These are phyloP conservation scores for Candida pseudofarinosa DNA, from an alignment of 805 yeast species.

Conservation along the genomic window DNA sequence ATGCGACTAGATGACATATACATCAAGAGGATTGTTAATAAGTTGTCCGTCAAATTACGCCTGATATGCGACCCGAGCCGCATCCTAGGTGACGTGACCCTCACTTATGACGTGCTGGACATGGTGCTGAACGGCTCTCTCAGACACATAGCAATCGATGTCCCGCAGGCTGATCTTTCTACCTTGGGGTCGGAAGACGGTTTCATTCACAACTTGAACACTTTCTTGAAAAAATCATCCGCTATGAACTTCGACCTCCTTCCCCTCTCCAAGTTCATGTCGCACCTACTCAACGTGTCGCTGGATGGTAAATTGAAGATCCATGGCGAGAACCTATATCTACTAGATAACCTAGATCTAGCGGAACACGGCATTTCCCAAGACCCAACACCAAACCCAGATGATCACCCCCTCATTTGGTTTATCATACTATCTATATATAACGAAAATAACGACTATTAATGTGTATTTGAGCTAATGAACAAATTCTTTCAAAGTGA, in stretches of 20 bases:
- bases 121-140: constrained; percentile 7
- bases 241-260: constrained; percentile 18
- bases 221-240: constrained; percentile 17
- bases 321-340: constrained; percentile 5
- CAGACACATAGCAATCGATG: constrained; percentile 17
- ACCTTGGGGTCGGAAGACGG: constrained; percentile 4
- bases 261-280: constrained; percentile 14
- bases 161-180: constrained; percentile 17
- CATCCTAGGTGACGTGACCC: constrained; percentile 7
- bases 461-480: not conserved
- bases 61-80: not conserved
- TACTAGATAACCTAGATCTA: not conserved
- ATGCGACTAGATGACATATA: constrained; percentile 4
- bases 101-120: constrained; percentile 3
- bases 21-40: constrained; percentile 6
- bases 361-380: not conserved
- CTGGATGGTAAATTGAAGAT: constrained; percentile 22
- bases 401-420: constrained; percentile 12
- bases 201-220: constrained; percentile 14
- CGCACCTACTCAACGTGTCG: constrained; percentile 15
- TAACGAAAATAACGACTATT: constrained; percentile 1
- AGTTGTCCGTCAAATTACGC: constrained; percentile 1
- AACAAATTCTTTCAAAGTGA: not conserved
- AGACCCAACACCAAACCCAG: not conserved
- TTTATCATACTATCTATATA: constrained; percentile 9